phyloP scores from a whole-genome alignment of 805 yeast genomes.

The Candida mattraensis region DNA sequence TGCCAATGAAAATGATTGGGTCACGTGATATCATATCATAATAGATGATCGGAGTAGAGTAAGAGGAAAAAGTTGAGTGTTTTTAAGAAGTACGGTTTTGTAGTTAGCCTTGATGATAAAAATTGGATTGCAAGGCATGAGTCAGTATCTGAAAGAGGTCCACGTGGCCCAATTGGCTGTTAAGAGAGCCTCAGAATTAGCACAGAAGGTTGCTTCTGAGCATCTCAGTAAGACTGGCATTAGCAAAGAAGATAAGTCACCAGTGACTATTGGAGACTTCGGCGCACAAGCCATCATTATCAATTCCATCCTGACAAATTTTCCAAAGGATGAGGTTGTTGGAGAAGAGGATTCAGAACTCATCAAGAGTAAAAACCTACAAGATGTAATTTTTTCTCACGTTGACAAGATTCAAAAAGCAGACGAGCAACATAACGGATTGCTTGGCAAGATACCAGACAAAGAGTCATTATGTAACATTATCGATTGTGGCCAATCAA shows the following conservation, averaged over 20 bases:
- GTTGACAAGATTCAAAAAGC: conserved; percentile 52
- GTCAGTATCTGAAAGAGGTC: conserved; percentile 60
- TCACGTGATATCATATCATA: no score
- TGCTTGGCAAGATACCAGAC: conserved; percentile 43
- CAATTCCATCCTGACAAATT: conserved; percentile 72
- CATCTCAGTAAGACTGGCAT: conserved; percentile 54
- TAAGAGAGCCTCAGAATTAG: conserved; percentile 77
- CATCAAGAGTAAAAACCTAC: conserved; percentile 54
- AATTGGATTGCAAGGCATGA: no score
- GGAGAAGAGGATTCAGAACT: conserved; percentile 91
- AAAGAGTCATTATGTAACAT: conserved; percentile 55
- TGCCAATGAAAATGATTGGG: no score
- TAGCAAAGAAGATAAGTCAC: conserved; percentile 85
- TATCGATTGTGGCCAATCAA: conserved; percentile 77
- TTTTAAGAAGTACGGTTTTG: neutral
- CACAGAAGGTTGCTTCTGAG: conserved; percentile 59
- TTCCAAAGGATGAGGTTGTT: conserved; percentile 83
- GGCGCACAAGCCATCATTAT: conserved; percentile 94
- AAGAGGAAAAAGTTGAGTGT: no score
- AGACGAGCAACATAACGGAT: conserved; percentile 34
- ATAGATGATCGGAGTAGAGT: no score
- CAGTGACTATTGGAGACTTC: conserved; percentile 95
- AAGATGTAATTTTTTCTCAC: conserved; percentile 56
- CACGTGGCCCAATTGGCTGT: conserved; percentile 87
- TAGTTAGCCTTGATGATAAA: no score